Evolutionary conservation across 306 rosid genomes (phyloP).

Genomic region (Psophocarpus tetragonolobus): DNA sequence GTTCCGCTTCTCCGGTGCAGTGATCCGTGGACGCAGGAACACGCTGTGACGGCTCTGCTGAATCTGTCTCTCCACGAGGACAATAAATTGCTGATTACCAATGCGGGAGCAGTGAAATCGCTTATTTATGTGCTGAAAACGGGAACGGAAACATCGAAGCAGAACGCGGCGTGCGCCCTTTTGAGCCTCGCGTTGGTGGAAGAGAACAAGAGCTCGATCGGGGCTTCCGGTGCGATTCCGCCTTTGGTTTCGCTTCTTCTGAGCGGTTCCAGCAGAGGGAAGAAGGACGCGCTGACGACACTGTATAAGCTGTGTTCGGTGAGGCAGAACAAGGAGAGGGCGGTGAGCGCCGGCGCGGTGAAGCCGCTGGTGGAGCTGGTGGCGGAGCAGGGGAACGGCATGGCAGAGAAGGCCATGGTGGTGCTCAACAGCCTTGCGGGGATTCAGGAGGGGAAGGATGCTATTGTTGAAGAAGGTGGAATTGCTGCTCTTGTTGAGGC

Average conservation of each 20-base stretch:
- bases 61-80: slow-evolving; percentile 84
- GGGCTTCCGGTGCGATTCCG: slow-evolving; percentile 79
- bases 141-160: slow-evolving; percentile 87
- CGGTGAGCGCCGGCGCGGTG: slow-evolving; percentile 79
- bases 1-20: slow-evolving; percentile 90
- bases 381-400: slow-evolving; percentile 73
- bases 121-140: slow-evolving; percentile 87
- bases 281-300: slow-evolving; percentile 77
- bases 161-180: slow-evolving; percentile 95
- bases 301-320: slow-evolving; percentile 78
- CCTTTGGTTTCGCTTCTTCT: slow-evolving; percentile 68
- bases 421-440: slow-evolving; percentile 74
- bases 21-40: slow-evolving; percentile 96
- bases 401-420: slow-evolving; percentile 86
- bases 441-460: slow-evolving; percentile 63
- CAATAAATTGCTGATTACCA: slow-evolving; percentile 68
- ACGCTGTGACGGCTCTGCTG: slow-evolving; percentile 82
- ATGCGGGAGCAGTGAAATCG: slow-evolving; percentile 84
- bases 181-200: slow-evolving; percentile 80
- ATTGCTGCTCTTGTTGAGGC: slow-evolving; percentile 76
- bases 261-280: slow-evolving; percentile 70
- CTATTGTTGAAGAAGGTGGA: slow-evolving; percentile 78
- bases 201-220: slow-evolving; percentile 78
- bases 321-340: slow-evolving; percentile 72
- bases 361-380: slow-evolving; percentile 74